Base-by-base conservation (phyloP, 1,284 basidiomycete genomes). In the Ceratobasidium sp. region DNA sequence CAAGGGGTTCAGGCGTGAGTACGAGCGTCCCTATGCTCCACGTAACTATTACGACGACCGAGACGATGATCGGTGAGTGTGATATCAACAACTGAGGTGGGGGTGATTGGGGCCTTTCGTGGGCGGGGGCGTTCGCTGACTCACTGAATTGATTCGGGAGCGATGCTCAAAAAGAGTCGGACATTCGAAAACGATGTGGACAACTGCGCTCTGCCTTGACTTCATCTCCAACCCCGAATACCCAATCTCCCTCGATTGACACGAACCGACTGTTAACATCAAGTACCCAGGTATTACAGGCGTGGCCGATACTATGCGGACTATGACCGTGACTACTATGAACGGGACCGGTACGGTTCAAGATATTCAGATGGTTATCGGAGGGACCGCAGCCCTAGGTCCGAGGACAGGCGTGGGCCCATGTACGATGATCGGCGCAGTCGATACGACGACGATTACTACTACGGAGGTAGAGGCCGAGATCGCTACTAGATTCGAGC, bases 21-120 rank as follows among this genome's bases (percentile, higher is more conserved):
- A 74, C 75, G 90, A 93, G 79, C 85, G 92, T 48, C 89, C 87
- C 0, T 93, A 93, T 77, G 92, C 92, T 79, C 92, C 90, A 67
- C 86, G 90, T 79, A 88, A 86, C 75, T 90, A 91, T 74, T 92
- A 93, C 28, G 88, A 89, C 52, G 76, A 79, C n/a, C 77, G 80
- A 39, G 76, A 80, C 26, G 74, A 72, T 46, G 72, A 74, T 50
- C 32, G 78, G 45, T 77, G 79, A 58, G 65, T 52, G 9, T 48
- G 43, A 21, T 48, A 36, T n/a, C 48, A 12, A 3, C 9, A 28
- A 2, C 23, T 28, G 6, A 39, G 6, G 8, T 39, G 14, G 36
- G 36, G 36, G 8, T 39, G 18, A 45, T 6, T 10, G 43, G 43
- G 18, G 43, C 4, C 18, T 45, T 18, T 45, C 43, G 6, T 14